A percentile compares a stretch with the other conserved stretches of the same genome.
Evolutionary conservation across 176 grass and related monocot genomes (phyloP).

Genomic region (Pharus latifolius): DNA sequence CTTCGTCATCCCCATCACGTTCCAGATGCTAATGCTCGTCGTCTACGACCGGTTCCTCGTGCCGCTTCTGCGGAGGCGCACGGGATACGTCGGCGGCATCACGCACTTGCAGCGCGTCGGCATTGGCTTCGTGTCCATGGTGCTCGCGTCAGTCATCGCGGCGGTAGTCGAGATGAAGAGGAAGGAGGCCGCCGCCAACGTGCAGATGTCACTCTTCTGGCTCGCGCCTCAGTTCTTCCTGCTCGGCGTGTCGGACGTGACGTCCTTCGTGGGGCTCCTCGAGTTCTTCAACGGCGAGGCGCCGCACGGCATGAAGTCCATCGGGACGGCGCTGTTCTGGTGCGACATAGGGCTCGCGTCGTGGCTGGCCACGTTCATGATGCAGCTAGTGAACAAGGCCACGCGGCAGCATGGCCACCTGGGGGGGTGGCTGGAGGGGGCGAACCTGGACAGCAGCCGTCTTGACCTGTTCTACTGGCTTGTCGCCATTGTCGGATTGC

Average conservation of each 20-base stretch:
- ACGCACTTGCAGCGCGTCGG: slow-evolving; percentile 38
- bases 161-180: slow-evolving; percentile 40
- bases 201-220: slow-evolving; percentile 54
- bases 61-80: slow-evolving; percentile 27
- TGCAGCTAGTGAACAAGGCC: slow-evolving; percentile 30
- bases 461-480: slow-evolving; percentile 67
- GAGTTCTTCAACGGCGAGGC: slow-evolving; percentile 65
- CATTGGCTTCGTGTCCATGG: slow-evolving; percentile 17
- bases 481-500: slow-evolving; percentile 16
- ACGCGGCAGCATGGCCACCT: slow-evolving; percentile 19
- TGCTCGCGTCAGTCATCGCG: slow-evolving; percentile 22
- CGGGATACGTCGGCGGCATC: slow-evolving; percentile 23
- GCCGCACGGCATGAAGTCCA: slow-evolving; percentile 48
- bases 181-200: not conserved
- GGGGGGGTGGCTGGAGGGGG: slow-evolving; percentile 59
- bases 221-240: slow-evolving; percentile 43
- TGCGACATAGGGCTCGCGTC: slow-evolving; percentile 33
- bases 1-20: slow-evolving; percentile 40
- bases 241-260: slow-evolving; percentile 43
- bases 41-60: slow-evolving; percentile 42
- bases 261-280: slow-evolving; percentile 47
- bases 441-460: slow-evolving; percentile 36
- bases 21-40: slow-evolving; percentile 38
- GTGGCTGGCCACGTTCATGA: slow-evolving; percentile 23
- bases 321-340: slow-evolving; percentile 51